Evolutionary conservation across 768 basidiomycete genomes (phyloP), one percentile per base, ranked within the genome.

Genomic region (Cyclocybe aegerita): DNA sequence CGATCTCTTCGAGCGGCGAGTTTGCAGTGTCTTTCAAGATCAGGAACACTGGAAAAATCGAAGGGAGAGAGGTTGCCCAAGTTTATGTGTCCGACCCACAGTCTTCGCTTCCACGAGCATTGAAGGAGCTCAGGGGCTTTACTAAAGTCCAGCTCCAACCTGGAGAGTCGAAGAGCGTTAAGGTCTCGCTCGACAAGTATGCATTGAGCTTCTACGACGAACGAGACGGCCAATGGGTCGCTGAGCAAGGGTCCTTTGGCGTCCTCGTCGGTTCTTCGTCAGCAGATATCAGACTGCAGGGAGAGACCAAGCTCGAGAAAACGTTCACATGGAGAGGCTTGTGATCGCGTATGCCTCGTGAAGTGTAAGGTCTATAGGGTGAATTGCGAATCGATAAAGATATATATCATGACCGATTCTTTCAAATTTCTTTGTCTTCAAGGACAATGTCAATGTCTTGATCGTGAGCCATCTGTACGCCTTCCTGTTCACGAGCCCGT

Each of bases 381-480:
- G 31, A 36, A 23, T 23, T 23, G 23, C 23, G 17, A 14, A 41
- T 41, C 40, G 14, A 41, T 16, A n/a, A 5, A 14, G 4, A 4
- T 15, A 0, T 29, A 37, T 11, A 37, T 11, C 7, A 7, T 4
- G 15, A 7, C 11, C 23, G 11, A 37, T 3, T 11, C 15, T 37
- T 11, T 37, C 36, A n/a, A 42, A 4, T 16, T 42, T 29, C 36
- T 58, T 52, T 61, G 16, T 73, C 70, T 35, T 82, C 79, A 3
- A 84, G 65, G 16, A 80, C 71, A 30, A 87, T 61, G 41, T 83
- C 77, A 15, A 85, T 67, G 0, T 84, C 86, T 53, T 72, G 62
- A 17, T 73, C 70, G 6, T 70, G 71, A 7, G 86, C 86, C 36
- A 67, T 58, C 36, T 72, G 69, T 29, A 85, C 56, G 3, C 77